These are phyloP conservation scores for Coemansia sp. DNA, from an alignment of 192 early-diverging fungal genomes.

Conservation along the genomic window DNA sequence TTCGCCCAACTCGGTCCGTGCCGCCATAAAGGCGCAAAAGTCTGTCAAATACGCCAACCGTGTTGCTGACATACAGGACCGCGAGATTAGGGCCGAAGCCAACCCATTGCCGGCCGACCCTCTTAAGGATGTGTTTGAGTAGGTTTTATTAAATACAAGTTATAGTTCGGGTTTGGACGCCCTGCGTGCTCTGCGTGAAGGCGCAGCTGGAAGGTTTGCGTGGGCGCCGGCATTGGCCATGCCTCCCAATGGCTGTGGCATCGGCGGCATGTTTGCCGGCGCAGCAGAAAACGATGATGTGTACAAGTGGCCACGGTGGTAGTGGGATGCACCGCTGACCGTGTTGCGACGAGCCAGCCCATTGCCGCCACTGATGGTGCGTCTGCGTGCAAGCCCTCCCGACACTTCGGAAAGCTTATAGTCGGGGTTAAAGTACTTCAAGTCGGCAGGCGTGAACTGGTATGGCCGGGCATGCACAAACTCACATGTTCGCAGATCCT, in stretches of 20 bases:
- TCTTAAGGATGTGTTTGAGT: slow-evolving; percentile 47
- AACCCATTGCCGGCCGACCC: slow-evolving; percentile 49
- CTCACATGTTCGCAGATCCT: slow-evolving; percentile 46
- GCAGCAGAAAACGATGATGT: slow-evolving; percentile 13
- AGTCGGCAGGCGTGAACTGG: slow-evolving; percentile 35
- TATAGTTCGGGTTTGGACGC: slow-evolving; percentile 25
- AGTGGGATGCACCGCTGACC: slow-evolving; percentile 54
- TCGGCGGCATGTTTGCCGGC: slow-evolving; percentile 22
- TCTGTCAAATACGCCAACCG: slow-evolving; percentile 39
- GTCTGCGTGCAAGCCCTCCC: slow-evolving; percentile 42
- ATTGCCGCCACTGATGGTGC: slow-evolving; percentile 46
- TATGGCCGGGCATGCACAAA: slow-evolving; percentile 48
- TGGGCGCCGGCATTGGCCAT: slow-evolving; percentile 5
- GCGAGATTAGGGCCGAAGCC: slow-evolving; percentile 25
- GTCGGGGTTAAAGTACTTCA: slow-evolving; percentile 55
- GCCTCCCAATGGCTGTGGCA: slow-evolving; percentile 17
- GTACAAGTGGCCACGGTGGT: slow-evolving; percentile 49
- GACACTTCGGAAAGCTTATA: slow-evolving; percentile 30
- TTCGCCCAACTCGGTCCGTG: slow-evolving; percentile 60
- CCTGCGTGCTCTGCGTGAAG: slow-evolving; percentile 34
- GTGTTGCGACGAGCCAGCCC: slow-evolving; percentile 54
- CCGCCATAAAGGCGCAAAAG: slow-evolving; percentile 27
- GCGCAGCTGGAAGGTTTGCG: slow-evolving; percentile 15
- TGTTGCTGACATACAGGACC: slow-evolving; percentile 18
- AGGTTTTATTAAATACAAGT: neutral